Base-by-base conservation (phyloP, 305 asterid genomes). In the Fraxinus albicans region DNA sequence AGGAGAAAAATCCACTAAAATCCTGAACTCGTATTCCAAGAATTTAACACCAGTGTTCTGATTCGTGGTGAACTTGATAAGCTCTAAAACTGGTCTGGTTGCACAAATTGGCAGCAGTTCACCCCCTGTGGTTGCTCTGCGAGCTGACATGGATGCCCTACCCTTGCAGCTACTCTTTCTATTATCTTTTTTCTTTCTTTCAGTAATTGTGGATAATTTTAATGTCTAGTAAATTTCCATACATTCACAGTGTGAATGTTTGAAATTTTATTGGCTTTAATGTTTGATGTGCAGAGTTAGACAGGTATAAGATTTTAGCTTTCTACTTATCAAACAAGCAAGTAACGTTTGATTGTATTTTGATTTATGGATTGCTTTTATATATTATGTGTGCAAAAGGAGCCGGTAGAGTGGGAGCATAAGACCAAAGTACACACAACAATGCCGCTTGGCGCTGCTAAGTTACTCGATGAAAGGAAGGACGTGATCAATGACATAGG, bases 381-480 rank as follows among this genome's bases (percentile, higher is more conserved):
- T 74, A 36, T 78, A 17, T 50, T 33, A 23, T 60, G 67, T 74
- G 78, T 80, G 63, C 55, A 67, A 33, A 72, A 94, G 97, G 97
- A 93, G 83, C 81, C 91, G 76, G 97, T 92, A 81, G 95, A 92
- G 82, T 93, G 95, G 98, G 93, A 92, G 86, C 97, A 94, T 82
- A 94, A 88, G 91, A 93, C 97, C 85, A 94, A 92, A 90, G 85
- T 91, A 78, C 87, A 94, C 81, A 92, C 97, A 17, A 80, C 94
- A 0, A 94, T 94, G 98, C 88, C 91, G 69, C 97, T 94, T 83
- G 98, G 98, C 53, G 98, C 97, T 84, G 97, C 98, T 80, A 94
- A 93, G 88, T 80, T 93, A 79, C 94, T 93, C 75, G 84, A 92
- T 76, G 81, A 89, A 77, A 86, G 98, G 73, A 92, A 89, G 88